Percentiles rank a stretch among this genome's conserved stretches.
Conservation (phyloP, 2,329 filamentous ascomycete genomes). For the Fusarium sp. region DNA sequence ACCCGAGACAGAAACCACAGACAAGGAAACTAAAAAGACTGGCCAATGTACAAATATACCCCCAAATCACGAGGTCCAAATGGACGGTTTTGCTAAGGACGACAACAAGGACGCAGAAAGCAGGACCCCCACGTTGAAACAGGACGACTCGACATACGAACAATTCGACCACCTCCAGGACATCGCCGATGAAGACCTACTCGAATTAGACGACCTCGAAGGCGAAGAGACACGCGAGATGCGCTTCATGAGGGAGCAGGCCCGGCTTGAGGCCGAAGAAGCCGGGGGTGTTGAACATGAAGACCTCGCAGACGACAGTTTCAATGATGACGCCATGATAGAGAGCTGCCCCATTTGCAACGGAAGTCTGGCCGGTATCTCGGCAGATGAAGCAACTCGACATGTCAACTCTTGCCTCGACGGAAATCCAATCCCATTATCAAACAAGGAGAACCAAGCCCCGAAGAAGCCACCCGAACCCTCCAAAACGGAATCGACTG, state of each 20-base stretch:
- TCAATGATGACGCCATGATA: slow-evolving; percentile 46
- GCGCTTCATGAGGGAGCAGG: slow-evolving; percentile 79
- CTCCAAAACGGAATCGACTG: slow-evolving; percentile 48
- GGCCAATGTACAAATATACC: slow-evolving; percentile 39
- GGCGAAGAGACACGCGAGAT: slow-evolving; percentile 72
- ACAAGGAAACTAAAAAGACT: slow-evolving; percentile 13
- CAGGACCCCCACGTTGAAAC: slow-evolving; percentile 38
- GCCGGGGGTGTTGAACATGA: slow-evolving; percentile 52
- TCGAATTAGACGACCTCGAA: slow-evolving; percentile 58
- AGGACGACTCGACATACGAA: slow-evolving; percentile 44
- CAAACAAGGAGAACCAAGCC: slow-evolving; percentile 36
- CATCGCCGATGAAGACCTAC: slow-evolving; percentile 62
- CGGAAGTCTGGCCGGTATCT: slow-evolving; percentile 65
- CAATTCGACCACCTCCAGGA: slow-evolving; percentile 51
- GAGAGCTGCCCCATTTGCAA: slow-evolving; percentile 79
- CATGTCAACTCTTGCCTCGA: slow-evolving; percentile 97
- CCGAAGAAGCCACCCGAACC: slow-evolving; percentile 20
- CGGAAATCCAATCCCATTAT: slow-evolving; percentile 72
- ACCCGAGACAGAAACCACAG: background rate
- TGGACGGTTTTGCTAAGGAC: slow-evolving; percentile 39
- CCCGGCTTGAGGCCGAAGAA: slow-evolving; percentile 68
- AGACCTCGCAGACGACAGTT: slow-evolving; percentile 46
- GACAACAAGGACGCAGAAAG: slow-evolving; percentile 28
- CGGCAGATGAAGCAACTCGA: slow-evolving; percentile 71
- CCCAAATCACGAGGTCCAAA: slow-evolving; percentile 30